A percentile compares a stretch with the other conserved stretches of the same genome.
These are phyloP conservation scores for Diaporthe batatas DNA, from an alignment of 2,329 filamentous ascomycete genomes.

Conservation along the genomic window DNA sequence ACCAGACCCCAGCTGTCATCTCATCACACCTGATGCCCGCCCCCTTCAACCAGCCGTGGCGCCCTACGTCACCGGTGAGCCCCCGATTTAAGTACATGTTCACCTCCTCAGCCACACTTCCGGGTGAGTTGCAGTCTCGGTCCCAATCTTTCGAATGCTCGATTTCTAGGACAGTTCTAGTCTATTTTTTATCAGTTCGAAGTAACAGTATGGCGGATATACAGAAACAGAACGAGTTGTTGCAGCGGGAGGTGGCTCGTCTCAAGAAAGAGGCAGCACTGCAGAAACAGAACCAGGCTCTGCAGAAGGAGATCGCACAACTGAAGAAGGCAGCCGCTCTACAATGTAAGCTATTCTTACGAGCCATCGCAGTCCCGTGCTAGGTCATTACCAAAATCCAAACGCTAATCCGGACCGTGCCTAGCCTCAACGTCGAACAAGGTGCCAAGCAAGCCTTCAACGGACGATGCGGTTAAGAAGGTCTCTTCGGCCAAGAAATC, in stretches of 20 bases:
- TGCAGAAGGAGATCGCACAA: constrained; percentile 36
- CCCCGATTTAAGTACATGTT: constrained; percentile 22
- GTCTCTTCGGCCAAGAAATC: constrained; percentile 1
- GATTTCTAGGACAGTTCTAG: neutral
- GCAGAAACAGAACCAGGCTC: constrained; percentile 29
- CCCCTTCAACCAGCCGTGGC: neutral
- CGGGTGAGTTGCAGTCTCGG: neutral
- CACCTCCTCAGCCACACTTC: constrained; percentile 32
- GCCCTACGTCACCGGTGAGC: constrained; percentile 35
- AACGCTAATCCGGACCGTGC: constrained; percentile 20
- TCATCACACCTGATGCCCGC: constrained; percentile 18
- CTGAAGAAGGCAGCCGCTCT: constrained; percentile 39
- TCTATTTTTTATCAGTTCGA: neutral
- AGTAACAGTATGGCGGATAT: constrained; percentile 37
- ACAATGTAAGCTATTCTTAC: constrained; percentile 33
- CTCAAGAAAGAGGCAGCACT: constrained; percentile 36
- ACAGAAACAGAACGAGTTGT: constrained; percentile 22
- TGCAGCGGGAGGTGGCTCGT: constrained; percentile 37
- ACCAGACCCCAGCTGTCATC: constrained; percentile 31
- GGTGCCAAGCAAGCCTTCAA: constrained; percentile 26
- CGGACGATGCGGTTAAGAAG: constrained; percentile 31
- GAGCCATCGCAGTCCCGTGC: neutral
- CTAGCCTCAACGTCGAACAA: constrained; percentile 23
- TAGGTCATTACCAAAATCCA: neutral
- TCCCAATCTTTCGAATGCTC: neutral